Evolutionary conservation across 139 green algal species (phyloP).

Genomic region (Chlamydomonas incerta): DNA sequence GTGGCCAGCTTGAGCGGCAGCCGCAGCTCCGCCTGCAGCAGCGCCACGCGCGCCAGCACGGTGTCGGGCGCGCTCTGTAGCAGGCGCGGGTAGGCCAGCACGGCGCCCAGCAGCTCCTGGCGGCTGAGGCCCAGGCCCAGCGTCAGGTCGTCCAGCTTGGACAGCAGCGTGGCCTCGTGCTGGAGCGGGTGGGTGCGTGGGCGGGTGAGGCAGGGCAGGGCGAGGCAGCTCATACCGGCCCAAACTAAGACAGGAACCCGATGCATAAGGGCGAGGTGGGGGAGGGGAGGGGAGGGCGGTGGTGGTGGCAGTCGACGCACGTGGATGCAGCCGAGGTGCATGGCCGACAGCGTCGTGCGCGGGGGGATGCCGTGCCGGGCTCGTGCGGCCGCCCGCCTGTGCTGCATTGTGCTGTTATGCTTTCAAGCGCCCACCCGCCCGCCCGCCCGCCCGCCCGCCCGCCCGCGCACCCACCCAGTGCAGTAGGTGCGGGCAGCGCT

Average conservation of each 20-base stretch:
- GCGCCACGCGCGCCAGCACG: background rate
- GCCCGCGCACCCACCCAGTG: background rate
- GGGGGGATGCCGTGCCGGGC: too few relatives aligned
- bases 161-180: background rate
- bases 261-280: too few relatives aligned
- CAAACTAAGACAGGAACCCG: too few relatives aligned
- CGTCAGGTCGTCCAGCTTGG: constrained; percentile 12
- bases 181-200: background rate
- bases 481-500: background rate
- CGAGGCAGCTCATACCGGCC: too few relatives aligned
- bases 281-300: too few relatives aligned
- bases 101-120: background rate
- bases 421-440: background rate
- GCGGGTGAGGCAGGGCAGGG: background rate
- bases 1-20: background rate
- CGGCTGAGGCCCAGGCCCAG: background rate
- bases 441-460: background rate
- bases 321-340: too few relatives aligned
- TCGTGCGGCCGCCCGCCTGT: too few relatives aligned
- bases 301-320: too few relatives aligned
- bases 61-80: background rate
- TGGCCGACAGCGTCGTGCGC: too few relatives aligned
- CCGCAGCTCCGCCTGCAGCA: constrained; percentile 5
- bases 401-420: background rate
- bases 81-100: constrained; percentile 1